Evolutionary conservation across 2,329 filamentous ascomycete genomes (phyloP).

Genomic region (Colletotrichum sojae): DNA sequence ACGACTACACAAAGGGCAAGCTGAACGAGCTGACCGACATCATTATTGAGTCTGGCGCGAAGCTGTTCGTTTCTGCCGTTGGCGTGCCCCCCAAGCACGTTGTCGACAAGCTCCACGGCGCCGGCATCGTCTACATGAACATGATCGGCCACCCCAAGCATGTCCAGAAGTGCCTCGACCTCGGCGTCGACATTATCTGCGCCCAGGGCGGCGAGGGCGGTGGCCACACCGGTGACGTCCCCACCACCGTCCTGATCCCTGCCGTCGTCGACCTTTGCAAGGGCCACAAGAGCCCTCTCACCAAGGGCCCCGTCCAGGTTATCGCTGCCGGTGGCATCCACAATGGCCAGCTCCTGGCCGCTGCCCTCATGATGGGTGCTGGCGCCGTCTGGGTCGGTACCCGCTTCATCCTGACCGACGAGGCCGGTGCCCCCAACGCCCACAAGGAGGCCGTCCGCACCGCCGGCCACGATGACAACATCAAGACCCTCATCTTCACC

Average conservation of each 20-base stretch:
- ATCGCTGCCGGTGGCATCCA: constrained; percentile 94
- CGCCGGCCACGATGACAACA: constrained; percentile 92
- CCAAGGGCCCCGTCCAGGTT: constrained; percentile 89
- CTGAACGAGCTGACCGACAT: constrained; percentile 91
- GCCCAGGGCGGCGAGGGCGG: constrained; percentile 98
- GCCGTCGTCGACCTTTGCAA: constrained; percentile 87
- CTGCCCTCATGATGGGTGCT: constrained; percentile 93
- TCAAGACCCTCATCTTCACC: constrained; percentile 98
- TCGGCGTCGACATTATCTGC: constrained; percentile 96
- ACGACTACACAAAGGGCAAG: constrained; percentile 99
- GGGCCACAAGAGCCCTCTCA: constrained; percentile 88
- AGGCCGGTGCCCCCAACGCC: constrained; percentile 92
- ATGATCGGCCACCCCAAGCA: constrained; percentile 99
- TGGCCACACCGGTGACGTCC: constrained; percentile 95
- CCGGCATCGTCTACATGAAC: constrained; percentile 98
- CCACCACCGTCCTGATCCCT: constrained; percentile 92
- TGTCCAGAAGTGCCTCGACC: constrained; percentile 93
- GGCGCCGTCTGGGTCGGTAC: constrained; percentile 97
- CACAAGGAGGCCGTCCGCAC: constrained; percentile 97
- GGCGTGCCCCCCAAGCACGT: constrained; percentile 91
- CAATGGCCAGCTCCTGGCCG: constrained; percentile 91
- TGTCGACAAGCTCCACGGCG: constrained; percentile 89
- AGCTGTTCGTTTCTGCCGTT: constrained; percentile 96
- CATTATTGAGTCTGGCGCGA: constrained; percentile 91
- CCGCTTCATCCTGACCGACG: constrained; percentile 92